Percentiles rank a stretch among this genome's conserved stretches.
phyloP scores from a whole-genome alignment of 176 grass and related monocot genomes.

The Rhynchospora breviuscula region DNA sequence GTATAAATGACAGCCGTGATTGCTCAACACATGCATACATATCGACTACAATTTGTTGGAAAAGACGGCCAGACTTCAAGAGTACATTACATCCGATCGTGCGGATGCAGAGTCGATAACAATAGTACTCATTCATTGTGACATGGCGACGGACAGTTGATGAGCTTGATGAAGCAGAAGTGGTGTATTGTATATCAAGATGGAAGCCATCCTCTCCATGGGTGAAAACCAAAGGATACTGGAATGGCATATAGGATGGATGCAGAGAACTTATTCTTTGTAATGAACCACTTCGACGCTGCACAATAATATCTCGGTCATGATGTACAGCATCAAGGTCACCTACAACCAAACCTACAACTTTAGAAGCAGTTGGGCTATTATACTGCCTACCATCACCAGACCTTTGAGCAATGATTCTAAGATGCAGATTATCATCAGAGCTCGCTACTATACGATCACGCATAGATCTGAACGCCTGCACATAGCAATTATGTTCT shows the following conservation, averaged over 20 bases:
- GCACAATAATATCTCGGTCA: slow-evolving; percentile 19
- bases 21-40: slow-evolving; percentile 4
- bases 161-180: not conserved
- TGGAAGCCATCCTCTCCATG: slow-evolving; percentile 36
- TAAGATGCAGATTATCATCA: not conserved
- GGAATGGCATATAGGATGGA: slow-evolving; percentile 11
- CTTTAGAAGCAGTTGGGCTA: slow-evolving; percentile 5
- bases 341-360: slow-evolving; percentile 21
- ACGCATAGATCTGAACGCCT: not conserved
- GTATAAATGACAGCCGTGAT: not conserved
- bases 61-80: not conserved
- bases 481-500: not conserved
- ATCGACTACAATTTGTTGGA: slow-evolving; percentile 21
- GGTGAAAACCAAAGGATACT: slow-evolving; percentile 29
- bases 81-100: not conserved
- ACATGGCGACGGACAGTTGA: not conserved
- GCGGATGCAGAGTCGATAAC: not conserved
- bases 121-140: slow-evolving; percentile 27
- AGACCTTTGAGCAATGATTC: no score
- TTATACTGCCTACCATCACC: not conserved
- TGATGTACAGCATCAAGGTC: not conserved
- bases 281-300: not conserved
- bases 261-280: not conserved
- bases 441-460: not conserved
- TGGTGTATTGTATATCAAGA: not conserved